These are phyloP conservation scores for Cyberlindnera maritima DNA, from an alignment of 805 yeast genomes.

Conservation along the genomic window DNA sequence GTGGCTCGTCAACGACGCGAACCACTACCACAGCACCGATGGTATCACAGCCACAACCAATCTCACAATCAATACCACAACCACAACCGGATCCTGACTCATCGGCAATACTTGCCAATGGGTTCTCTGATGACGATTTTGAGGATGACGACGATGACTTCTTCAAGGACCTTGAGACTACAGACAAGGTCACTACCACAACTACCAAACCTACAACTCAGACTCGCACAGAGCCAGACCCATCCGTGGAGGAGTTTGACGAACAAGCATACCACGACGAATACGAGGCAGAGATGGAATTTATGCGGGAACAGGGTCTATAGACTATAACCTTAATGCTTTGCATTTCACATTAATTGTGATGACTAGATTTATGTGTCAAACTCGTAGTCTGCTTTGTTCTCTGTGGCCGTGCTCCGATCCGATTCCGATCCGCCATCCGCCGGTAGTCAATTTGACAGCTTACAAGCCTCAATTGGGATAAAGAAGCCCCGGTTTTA, in stretches of 20 bases:
- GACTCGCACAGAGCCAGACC: not conserved
- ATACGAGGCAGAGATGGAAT: slow-evolving; percentile 26
- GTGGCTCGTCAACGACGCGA: slow-evolving; percentile 25
- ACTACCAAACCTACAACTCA: not conserved
- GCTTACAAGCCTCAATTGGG: not conserved
- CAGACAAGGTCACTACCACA: not conserved
- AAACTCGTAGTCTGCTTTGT: no score
- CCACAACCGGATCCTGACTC: not conserved
- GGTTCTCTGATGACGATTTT: slow-evolving; percentile 7
- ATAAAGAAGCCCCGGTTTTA: not conserved
- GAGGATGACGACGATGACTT: slow-evolving; percentile 11
- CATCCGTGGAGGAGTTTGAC: slow-evolving; percentile 15
- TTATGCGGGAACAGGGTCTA: slow-evolving; percentile 19
- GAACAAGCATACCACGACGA: slow-evolving; percentile 12
- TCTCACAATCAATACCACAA: not conserved
- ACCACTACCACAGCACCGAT: not conserved
- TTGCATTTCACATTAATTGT: no score
- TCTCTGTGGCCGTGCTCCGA: no score
- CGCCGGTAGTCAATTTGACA: not conserved
- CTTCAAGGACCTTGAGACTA: not conserved
- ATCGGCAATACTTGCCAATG: not conserved
- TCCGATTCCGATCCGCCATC: no score
- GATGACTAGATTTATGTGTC: no score
- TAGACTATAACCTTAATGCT: not conserved
- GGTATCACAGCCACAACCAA: not conserved